Evolutionary conservation across 345 rosid genomes (phyloP).

Genomic region (Aquilaria malaccensis): DNA sequence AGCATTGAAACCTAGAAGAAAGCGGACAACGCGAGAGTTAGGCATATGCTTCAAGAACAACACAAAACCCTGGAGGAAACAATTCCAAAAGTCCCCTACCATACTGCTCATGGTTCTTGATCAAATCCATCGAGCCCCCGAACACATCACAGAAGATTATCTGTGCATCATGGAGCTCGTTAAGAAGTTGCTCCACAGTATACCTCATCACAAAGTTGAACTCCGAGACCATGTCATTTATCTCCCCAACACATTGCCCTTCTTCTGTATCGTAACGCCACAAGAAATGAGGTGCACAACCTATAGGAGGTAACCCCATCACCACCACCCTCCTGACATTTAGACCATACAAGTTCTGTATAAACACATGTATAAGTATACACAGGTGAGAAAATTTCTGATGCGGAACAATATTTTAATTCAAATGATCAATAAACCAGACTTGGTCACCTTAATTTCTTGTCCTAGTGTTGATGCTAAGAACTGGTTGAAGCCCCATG

Average conservation of each 20-base stretch:
- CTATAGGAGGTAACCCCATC: slow-evolving; percentile 85
- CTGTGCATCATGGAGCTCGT: slow-evolving; percentile 43
- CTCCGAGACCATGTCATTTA: slow-evolving; percentile 69
- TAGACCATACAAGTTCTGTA: slow-evolving; percentile 63
- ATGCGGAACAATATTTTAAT: background rate
- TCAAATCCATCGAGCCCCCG: slow-evolving; percentile 78
- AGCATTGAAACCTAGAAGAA: slow-evolving; percentile 55
- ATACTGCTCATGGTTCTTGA: slow-evolving; percentile 50
- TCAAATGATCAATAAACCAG: background rate
- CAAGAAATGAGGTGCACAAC: slow-evolving; percentile 87
- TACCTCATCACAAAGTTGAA: slow-evolving; percentile 76
- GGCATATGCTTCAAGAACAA: background rate
- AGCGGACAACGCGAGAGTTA: background rate
- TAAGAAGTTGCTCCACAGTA: slow-evolving; percentile 47
- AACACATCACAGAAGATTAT: slow-evolving; percentile 77
- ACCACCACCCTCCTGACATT: slow-evolving; percentile 63
- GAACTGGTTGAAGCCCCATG: slow-evolving; percentile 86
- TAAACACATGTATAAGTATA: background rate
- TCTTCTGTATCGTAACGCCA: slow-evolving; percentile 60
- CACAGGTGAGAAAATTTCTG: background rate
- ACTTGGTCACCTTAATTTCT: slow-evolving; percentile 53
- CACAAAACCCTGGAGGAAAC: background rate
- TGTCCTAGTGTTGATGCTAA: slow-evolving; percentile 51
- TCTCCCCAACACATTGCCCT: slow-evolving; percentile 70
- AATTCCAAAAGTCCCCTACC: slow-evolving; percentile 29